Evolutionary conservation across 2,329 filamentous ascomycete species (phyloP), one percentile per base, ranked within the genome.

Genomic region (Ophiosphaerella korrae): DNA sequence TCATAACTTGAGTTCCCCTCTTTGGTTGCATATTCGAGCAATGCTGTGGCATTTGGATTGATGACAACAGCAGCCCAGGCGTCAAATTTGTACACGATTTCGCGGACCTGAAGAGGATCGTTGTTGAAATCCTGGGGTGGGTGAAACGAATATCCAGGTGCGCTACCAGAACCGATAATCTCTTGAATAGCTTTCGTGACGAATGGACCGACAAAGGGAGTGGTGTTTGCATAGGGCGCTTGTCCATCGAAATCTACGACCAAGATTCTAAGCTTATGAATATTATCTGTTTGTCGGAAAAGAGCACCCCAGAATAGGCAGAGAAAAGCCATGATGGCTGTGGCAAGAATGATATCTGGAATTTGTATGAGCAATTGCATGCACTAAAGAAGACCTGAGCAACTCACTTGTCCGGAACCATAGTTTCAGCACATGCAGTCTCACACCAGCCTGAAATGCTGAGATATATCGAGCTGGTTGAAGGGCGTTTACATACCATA

Each of bases 191-290:
- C 66, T n/a, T 77, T 59, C 2, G 75, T 77, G 4, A 85, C 75
- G 2, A 77, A 70, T 0, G 83, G 83, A 0, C 85, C 85, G 7
- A 88, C 77, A 2, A 87, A 60, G 0, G 84, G 74, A 2, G 71
- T 68, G 34, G 73, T 73, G 13, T 51, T 43, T 46, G 70, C 55
- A 52, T 83, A 85, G 0, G 83, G 83, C 1, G 79, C 73, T 23
- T 63, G 52, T 4, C 79, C 80, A 64, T 88, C 86, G 53, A 88
- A 87, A 66, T 87, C 84, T 31, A 88, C 84, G 1, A 87, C 79
- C 54, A 80, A 79, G 11, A 88, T 75, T 5, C 74, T 76, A 7
- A 88, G 67, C 0, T 73, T 69, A 11, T 46, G 43, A 8, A 63
- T 50, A 7, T 58, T 54, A 1, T 60, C 49, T 18, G 58, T 58